Conservation (phyloP, 1,284 basidiomycete genomes). For the Coniophora puteana region DNA sequence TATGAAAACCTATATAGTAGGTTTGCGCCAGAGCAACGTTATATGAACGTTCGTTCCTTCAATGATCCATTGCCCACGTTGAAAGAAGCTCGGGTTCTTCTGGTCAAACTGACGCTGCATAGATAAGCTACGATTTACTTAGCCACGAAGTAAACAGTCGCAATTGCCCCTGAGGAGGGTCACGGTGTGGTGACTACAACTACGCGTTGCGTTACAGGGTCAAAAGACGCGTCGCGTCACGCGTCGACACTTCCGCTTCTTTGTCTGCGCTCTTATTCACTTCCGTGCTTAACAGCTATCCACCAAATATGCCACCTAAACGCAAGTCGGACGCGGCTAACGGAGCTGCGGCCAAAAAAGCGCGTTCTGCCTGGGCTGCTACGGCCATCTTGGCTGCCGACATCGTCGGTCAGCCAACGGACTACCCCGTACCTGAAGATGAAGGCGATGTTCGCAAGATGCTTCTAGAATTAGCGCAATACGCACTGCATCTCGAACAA, state of each 20-base stretch:
- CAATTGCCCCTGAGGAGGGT: no score
- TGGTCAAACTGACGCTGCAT: no score
- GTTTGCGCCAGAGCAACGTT: no score
- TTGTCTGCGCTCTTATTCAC: background rate
- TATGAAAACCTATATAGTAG: no score
- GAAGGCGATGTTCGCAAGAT: conserved; percentile 27
- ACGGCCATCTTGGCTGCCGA: conserved; percentile 32
- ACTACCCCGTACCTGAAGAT: conserved; percentile 33
- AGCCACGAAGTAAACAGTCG: no score
- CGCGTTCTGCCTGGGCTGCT: conserved; percentile 27
- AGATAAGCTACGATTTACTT: no score
- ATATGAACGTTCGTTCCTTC: no score
- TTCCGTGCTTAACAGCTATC: background rate
- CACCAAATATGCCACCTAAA: conserved; percentile 26
- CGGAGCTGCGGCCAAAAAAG: conserved; percentile 25
- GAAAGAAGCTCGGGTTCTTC: no score
- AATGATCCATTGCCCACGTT: no score
- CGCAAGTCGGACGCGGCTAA: conserved; percentile 36
- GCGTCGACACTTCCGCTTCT: conserved; percentile 4
- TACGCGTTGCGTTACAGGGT: no score
- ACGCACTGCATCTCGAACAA: conserved; percentile 41
- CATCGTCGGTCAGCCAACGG: conserved; percentile 32
- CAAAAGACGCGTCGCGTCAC: conserved; percentile 17
- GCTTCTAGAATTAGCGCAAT: conserved; percentile 38
- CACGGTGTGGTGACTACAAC: no score